Conservation (phyloP, 441 rosid species). For the Syzygium syzygioides region DNA sequence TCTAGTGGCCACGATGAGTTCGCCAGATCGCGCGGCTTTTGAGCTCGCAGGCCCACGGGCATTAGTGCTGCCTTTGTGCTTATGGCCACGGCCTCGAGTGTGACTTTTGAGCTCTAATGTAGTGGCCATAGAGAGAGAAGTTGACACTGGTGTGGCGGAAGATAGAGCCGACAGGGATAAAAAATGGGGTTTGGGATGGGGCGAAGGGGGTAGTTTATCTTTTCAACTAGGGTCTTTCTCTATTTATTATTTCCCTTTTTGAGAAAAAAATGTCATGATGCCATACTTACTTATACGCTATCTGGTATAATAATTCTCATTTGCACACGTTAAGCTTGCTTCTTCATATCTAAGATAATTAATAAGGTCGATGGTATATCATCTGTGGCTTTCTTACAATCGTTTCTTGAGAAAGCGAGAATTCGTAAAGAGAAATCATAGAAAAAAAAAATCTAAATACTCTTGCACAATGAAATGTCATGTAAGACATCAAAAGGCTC, state of each 20-base stretch:
- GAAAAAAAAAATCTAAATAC: too few relatives aligned
- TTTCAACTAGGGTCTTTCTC: too few relatives aligned
- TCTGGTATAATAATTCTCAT: neutral
- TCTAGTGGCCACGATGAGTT: neutral
- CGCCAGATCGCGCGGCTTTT: neutral
- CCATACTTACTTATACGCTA: neutral
- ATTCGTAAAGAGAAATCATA: too few relatives aligned
- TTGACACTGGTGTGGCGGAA: neutral
- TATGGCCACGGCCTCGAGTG: too few relatives aligned
- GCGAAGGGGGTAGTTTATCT: too few relatives aligned
- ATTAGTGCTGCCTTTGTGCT: neutral
- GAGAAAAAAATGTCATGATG: neutral
- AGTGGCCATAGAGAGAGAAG: neutral
- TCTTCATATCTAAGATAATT: neutral
- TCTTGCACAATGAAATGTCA: neutral
- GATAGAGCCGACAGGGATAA: neutral
- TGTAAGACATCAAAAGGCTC: neutral
- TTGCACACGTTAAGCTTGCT: neutral
- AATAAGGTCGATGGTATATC: neutral
- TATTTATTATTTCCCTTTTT: too few relatives aligned
- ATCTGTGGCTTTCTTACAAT: neutral
- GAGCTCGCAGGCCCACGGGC: neutral
- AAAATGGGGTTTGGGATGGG: too few relatives aligned
- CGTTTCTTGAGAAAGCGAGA: too few relatives aligned
- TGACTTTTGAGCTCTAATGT: neutral